These are phyloP conservation scores for Acidomyces sp. DNA, from an alignment of 495 filamentous ascomycete genomes.

Conservation along the genomic window DNA sequence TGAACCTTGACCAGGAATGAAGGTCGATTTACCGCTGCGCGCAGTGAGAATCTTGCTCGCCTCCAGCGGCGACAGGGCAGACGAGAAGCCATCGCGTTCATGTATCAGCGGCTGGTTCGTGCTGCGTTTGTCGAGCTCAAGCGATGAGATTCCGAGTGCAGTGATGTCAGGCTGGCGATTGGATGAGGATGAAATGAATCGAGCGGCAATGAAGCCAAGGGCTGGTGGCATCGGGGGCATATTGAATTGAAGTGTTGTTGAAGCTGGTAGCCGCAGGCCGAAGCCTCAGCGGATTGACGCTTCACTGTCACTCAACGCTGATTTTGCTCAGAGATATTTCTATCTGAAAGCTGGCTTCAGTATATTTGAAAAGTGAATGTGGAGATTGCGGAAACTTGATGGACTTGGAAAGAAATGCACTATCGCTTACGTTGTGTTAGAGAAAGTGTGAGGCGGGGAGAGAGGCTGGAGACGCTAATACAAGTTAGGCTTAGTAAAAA, in stretches of 20 bases:
- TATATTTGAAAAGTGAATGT: too few relatives aligned
- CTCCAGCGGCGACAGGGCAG: slow-evolving; percentile 1
- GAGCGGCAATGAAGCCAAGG: slow-evolving; percentile 12
- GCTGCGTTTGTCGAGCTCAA: slow-evolving; percentile 16
- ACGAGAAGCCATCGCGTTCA: neutral
- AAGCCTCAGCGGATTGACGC: slow-evolving; percentile 6
- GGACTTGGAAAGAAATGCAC: too few relatives aligned
- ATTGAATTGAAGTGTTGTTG: neutral
- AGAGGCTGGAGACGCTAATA: too few relatives aligned
- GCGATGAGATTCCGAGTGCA: slow-evolving; percentile 8
- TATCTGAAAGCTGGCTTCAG: too few relatives aligned
- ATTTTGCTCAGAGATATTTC: too few relatives aligned
- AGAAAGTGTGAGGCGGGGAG: too few relatives aligned
- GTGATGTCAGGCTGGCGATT: slow-evolving; percentile 1
- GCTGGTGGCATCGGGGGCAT: slow-evolving; percentile 16
- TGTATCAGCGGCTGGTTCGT: neutral
- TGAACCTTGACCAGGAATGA: slow-evolving; percentile 37
- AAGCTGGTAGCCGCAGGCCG: neutral
- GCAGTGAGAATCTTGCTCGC: slow-evolving; percentile 3
- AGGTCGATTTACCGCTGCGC: slow-evolving; percentile 9
- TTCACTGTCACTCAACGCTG: too few relatives aligned
- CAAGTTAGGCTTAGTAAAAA: too few relatives aligned
- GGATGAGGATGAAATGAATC: slow-evolving; percentile 6
- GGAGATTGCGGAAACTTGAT: too few relatives aligned
- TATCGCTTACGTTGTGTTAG: too few relatives aligned